Conservation (phyloP, 2,329 filamentous ascomycete genomes). For the Talaromyces marneffei region DNA sequence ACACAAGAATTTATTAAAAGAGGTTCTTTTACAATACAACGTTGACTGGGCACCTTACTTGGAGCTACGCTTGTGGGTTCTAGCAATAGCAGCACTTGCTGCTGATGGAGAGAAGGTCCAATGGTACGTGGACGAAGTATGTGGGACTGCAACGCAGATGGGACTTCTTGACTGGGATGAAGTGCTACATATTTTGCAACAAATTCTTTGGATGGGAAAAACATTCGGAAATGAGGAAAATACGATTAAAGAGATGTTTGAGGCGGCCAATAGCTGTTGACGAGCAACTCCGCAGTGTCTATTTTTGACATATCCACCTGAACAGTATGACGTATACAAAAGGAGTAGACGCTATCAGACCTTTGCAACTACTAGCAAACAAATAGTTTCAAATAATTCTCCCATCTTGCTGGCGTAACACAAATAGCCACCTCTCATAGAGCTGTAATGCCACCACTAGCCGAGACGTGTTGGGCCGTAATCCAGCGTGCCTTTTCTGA, state of each 20-base stretch:
- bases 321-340: neutral
- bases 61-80: neutral
- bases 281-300: no score
- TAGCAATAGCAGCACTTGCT: neutral
- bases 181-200: neutral
- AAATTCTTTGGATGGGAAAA: neutral
- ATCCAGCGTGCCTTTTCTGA: slow-evolving; percentile 3
- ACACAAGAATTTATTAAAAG: neutral
- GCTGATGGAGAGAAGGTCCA: neutral
- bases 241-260: neutral
- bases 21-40: neutral
- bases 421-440: neutral
- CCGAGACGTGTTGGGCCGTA: neutral
- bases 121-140: neutral
- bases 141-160: neutral
- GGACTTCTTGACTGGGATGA: neutral
- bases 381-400: no score
- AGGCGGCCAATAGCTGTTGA: neutral
- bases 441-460: neutral
- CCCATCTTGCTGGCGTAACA: neutral
- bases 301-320: no score
- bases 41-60: neutral
- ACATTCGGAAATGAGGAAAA: no score
- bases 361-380: neutral
- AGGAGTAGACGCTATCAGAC: neutral